Evolutionary conservation across 2,329 filamentous ascomycete genomes (phyloP).

Genomic region (Phyllosticta capitalensis): DNA sequence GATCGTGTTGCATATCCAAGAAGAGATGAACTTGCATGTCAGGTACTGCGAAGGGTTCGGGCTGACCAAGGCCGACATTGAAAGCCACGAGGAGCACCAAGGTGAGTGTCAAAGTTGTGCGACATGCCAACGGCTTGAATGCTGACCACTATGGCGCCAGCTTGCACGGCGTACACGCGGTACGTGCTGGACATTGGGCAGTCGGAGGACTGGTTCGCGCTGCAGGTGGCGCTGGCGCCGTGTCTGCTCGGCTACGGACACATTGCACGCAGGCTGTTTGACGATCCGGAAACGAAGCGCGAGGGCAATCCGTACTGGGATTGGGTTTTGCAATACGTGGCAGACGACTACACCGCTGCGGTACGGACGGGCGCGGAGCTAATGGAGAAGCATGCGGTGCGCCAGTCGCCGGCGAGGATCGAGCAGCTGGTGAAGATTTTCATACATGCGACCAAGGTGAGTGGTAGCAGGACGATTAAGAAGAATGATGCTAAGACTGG

Average conservation of each 20-base stretch:
- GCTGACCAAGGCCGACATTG: slow-evolving; percentile 63
- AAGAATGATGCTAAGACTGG: slow-evolving; percentile 13
- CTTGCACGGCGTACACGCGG: slow-evolving; percentile 73
- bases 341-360: slow-evolving; percentile 66
- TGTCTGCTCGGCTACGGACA: slow-evolving; percentile 84
- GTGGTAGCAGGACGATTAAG: background rate
- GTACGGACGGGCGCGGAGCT: slow-evolving; percentile 61
- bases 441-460: slow-evolving; percentile 72
- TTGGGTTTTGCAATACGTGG: slow-evolving; percentile 86
- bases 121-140: background rate
- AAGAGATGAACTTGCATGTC: slow-evolving; percentile 73
- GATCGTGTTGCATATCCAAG: slow-evolving; percentile 67
- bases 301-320: slow-evolving; percentile 71
- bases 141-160: slow-evolving; percentile 26
- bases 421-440: slow-evolving; percentile 81
- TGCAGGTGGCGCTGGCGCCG: slow-evolving; percentile 76
- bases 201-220: slow-evolving; percentile 76
- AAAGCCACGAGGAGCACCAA: slow-evolving; percentile 62
- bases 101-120: slow-evolving; percentile 37
- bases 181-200: slow-evolving; percentile 85
- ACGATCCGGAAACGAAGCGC: slow-evolving; percentile 49
- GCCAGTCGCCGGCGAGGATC: slow-evolving; percentile 63
- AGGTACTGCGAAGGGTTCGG: slow-evolving; percentile 76
- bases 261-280: slow-evolving; percentile 62
- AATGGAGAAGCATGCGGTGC: slow-evolving; percentile 64